These are phyloP conservation scores for Pseudogymnoascus sp. DNA, from an alignment of 2,329 filamentous ascomycete genomes.

Conservation along the genomic window DNA sequence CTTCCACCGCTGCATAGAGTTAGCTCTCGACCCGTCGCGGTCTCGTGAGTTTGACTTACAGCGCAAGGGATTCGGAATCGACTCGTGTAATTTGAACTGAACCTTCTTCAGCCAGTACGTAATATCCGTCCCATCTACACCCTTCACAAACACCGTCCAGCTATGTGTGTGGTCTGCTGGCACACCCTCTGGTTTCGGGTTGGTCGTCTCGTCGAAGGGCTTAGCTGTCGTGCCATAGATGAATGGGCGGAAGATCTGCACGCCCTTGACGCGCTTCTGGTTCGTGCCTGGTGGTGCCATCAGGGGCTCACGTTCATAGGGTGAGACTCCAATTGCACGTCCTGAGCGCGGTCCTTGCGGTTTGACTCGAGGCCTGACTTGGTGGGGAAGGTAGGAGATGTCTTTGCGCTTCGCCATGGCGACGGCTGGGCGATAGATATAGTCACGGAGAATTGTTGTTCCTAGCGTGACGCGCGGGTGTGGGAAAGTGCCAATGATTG, in stretches of 20 bases:
- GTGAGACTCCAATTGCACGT: constrained; percentile 1
- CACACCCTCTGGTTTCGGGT: constrained; percentile 67
- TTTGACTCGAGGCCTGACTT: constrained; percentile 5
- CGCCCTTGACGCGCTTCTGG: constrained; percentile 57
- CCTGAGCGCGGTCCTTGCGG: background rate
- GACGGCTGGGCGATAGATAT: background rate
- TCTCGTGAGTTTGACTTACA: constrained; percentile 39
- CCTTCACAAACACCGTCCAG: constrained; percentile 91
- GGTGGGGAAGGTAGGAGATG: constrained; percentile 1
- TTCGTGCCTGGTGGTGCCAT: constrained; percentile 51
- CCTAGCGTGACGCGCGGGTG: constrained; percentile 4
- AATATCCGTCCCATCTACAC: constrained; percentile 81
- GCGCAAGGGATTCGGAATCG: constrained; percentile 83
- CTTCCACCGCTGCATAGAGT: constrained; percentile 53
- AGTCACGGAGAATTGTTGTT: background rate
- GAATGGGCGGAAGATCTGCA: constrained; percentile 57
- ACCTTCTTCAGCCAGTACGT: constrained; percentile 95
- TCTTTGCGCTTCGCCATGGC: background rate
- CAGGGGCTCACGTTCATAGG: constrained; percentile 8
- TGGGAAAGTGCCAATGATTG: constrained; percentile 3
- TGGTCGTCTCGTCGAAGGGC: constrained; percentile 67
- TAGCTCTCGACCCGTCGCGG: background rate
- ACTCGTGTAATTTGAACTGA: constrained; percentile 97
- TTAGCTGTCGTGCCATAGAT: constrained; percentile 74
- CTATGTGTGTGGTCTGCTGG: constrained; percentile 92